A percentile compares a stretch with the other conserved stretches of the same genome.
These are phyloP conservation scores for Atkinsonella texensis DNA, from an alignment of 2,329 filamentous ascomycete species.

Conservation along the genomic window DNA sequence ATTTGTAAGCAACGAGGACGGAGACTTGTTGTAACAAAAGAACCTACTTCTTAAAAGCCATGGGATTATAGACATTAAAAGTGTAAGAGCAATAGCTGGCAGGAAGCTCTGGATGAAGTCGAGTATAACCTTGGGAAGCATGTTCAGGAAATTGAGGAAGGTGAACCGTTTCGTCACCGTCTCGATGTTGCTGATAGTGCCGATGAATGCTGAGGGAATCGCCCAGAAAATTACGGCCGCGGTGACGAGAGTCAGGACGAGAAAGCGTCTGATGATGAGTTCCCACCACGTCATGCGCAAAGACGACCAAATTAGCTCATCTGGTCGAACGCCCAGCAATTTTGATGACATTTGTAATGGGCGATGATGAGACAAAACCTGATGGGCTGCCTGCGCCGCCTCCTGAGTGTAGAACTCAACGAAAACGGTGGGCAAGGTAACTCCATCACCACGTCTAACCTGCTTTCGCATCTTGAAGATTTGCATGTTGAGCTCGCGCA, in stretches of 20 bases:
- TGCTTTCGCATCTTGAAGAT: slow-evolving; percentile 59
- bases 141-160: slow-evolving; percentile 60
- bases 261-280: slow-evolving; percentile 58
- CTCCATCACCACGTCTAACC: slow-evolving; percentile 56
- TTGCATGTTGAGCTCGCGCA: slow-evolving; percentile 26
- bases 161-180: slow-evolving; percentile 53
- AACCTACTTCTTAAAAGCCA: slow-evolving; percentile 54
- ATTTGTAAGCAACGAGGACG: slow-evolving; percentile 7
- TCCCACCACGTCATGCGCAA: slow-evolving; percentile 82
- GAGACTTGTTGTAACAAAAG: not conserved
- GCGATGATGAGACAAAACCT: slow-evolving; percentile 77
- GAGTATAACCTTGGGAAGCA: slow-evolving; percentile 58
- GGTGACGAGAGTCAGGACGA: slow-evolving; percentile 58
- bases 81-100: slow-evolving; percentile 63
- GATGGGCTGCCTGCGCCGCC: slow-evolving; percentile 76
- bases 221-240: slow-evolving; percentile 82
- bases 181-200: slow-evolving; percentile 73
- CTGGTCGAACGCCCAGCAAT: slow-evolving; percentile 70
- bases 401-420: slow-evolving; percentile 78
- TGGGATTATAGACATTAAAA: slow-evolving; percentile 79
- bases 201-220: slow-evolving; percentile 64
- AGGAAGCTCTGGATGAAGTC: slow-evolving; percentile 79
- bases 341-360: slow-evolving; percentile 78
- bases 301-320: slow-evolving; percentile 80
- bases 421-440: slow-evolving; percentile 67